A percentile compares a stretch with the other conserved stretches of the same genome.
These are phyloP conservation scores for Craspedostauros australis DNA, from an alignment of 108 stramenopile genomes.

Conservation along the genomic window DNA sequence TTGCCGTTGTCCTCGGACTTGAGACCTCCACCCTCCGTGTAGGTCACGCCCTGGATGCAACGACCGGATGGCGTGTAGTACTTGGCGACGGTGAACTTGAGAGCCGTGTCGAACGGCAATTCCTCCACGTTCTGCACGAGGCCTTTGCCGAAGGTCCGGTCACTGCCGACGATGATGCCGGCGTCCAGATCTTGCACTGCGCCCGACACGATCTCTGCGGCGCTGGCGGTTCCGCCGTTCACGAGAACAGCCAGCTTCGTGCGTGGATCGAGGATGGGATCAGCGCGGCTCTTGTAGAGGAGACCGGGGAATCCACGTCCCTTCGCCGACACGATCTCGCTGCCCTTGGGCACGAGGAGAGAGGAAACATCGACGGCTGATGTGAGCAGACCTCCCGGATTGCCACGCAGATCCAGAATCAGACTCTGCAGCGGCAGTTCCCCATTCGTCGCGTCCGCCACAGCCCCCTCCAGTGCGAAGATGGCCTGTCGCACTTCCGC, in stretches of 20 bases:
- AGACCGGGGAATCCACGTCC: slow-evolving; percentile 89
- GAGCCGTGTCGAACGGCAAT: slow-evolving; percentile 77
- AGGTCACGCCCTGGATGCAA: slow-evolving; percentile 87
- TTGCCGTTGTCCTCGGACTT: slow-evolving; percentile 28
- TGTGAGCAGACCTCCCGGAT: slow-evolving; percentile 92
- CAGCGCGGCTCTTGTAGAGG: slow-evolving; percentile 70
- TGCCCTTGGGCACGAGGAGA: slow-evolving; percentile 84
- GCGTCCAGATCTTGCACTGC: slow-evolving; percentile 96
- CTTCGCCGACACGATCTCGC: slow-evolving; percentile 86
- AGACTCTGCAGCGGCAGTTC: slow-evolving; percentile 60
- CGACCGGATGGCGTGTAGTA: slow-evolving; percentile 96
- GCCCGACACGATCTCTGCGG: slow-evolving; percentile 94
- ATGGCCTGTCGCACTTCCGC: slow-evolving; percentile 79
- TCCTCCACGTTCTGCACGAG: slow-evolving; percentile 96
- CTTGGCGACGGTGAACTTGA: slow-evolving; percentile 95
- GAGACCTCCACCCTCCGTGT: slow-evolving; percentile 60
- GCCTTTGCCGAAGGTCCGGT: slow-evolving; percentile 94
- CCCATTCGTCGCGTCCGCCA: slow-evolving; percentile 49
- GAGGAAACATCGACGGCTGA: slow-evolving; percentile 91
- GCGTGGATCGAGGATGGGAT: slow-evolving; percentile 68
- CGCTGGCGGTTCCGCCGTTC: slow-evolving; percentile 86
- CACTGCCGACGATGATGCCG: slow-evolving; percentile 87
- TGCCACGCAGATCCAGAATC: slow-evolving; percentile 89
- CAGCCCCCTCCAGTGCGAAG: slow-evolving; percentile 50
- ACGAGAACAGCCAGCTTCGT: slow-evolving; percentile 88